Conservation (phyloP, 768 basidiomycete genomes). For the Leccinellum luteum region DNA sequence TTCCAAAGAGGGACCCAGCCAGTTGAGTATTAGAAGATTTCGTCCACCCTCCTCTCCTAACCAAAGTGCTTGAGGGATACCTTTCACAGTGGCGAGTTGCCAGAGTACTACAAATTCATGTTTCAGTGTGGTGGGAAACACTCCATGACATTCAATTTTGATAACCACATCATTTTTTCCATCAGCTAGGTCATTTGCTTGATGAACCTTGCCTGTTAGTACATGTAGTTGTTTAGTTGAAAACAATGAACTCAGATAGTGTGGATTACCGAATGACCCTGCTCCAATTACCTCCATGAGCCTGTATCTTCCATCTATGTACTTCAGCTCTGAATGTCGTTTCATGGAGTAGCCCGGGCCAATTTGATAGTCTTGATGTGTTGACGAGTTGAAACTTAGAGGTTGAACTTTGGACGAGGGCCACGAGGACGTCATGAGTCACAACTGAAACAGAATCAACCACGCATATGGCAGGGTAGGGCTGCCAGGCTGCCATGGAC, state of each 20-base stretch:
- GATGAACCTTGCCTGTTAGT: not conserved
- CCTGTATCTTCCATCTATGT: not conserved
- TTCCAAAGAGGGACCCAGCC: not conserved
- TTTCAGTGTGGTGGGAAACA: not conserved
- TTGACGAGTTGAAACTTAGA: too few relatives aligned
- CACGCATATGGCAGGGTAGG: too few relatives aligned
- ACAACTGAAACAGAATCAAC: too few relatives aligned
- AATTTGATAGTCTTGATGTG: too few relatives aligned
- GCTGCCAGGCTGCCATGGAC: too few relatives aligned
- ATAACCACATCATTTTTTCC: not conserved
- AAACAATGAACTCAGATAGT: not conserved
- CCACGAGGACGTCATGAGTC: too few relatives aligned
- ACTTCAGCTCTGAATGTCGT: too few relatives aligned
- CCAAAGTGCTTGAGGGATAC: not conserved
- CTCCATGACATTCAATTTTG: not conserved
- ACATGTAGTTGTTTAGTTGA: not conserved
- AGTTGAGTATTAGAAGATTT: not conserved
- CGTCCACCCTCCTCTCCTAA: not conserved
- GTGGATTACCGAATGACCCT: not conserved
- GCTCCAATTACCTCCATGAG: not conserved
- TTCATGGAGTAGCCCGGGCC: too few relatives aligned
- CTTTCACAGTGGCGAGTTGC: not conserved
- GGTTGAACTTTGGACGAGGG: too few relatives aligned
- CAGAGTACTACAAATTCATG: not conserved
- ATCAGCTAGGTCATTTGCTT: not conserved